Percentiles rank a stretch among this genome's conserved stretches.
Evolutionary conservation across 2,329 filamentous ascomycete species (phyloP).

Genomic region (Keithomyces neogunnii): DNA sequence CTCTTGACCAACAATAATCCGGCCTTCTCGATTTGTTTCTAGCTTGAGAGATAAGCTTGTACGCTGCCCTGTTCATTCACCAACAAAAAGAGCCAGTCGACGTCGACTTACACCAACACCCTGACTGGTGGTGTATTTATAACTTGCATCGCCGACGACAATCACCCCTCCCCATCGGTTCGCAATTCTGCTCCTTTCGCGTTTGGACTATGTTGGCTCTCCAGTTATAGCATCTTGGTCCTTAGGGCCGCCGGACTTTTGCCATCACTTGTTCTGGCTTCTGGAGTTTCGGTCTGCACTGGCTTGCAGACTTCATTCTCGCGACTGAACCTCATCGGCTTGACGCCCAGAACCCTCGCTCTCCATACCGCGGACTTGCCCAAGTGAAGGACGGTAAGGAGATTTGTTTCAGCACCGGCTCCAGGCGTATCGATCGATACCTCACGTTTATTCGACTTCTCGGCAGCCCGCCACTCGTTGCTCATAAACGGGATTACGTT

Average conservation of each 20-base stretch:
- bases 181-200: background rate
- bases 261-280: constrained; percentile 7
- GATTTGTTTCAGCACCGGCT: background rate
- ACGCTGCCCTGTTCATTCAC: background rate
- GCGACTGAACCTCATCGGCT: constrained; percentile 9
- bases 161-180: background rate
- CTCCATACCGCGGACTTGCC: background rate
- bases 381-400: background rate
- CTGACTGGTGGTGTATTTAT: background rate
- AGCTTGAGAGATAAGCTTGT: background rate
- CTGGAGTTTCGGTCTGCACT: constrained; percentile 14
- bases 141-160: background rate
- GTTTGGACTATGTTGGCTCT: constrained; percentile 21
- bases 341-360: background rate
- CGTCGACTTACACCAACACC: background rate
- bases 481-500: background rate
- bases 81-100: background rate
- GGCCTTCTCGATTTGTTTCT: background rate
- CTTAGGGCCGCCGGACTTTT: constrained; percentile 24
- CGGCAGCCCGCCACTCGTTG: background rate
- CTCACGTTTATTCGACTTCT: background rate
- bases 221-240: constrained; percentile 29
- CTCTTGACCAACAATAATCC: background rate
- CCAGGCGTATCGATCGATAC: background rate
- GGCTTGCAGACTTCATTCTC: constrained; percentile 16